phyloP scores from a whole-genome alignment of 306 rosid species.

The Quillaja saponaria region DNA sequence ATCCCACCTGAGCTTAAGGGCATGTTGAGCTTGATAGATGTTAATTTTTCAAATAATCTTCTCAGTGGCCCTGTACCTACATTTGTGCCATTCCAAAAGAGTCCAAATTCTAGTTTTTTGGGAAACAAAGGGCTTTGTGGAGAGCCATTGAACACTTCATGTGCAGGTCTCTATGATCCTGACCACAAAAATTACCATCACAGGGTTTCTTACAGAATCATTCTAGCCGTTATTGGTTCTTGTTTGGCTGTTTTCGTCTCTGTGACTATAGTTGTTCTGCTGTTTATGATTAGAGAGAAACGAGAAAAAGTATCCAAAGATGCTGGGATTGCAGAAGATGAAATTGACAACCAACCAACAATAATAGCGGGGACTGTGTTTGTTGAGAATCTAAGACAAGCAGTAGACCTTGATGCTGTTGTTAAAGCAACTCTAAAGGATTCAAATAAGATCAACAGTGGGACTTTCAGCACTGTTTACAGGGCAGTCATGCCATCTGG shows the following conservation, averaged over 20 bases:
- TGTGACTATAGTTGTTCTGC: constrained; percentile 79
- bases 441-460: constrained; percentile 77
- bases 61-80: constrained; percentile 75
- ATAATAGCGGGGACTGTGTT: constrained; percentile 83
- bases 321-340: constrained; percentile 63
- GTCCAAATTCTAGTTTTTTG: constrained; percentile 74
- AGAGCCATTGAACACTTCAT: constrained; percentile 69
- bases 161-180: constrained; percentile 51
- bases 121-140: constrained; percentile 94
- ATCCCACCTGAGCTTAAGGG: constrained; percentile 86
- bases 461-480: constrained; percentile 93
- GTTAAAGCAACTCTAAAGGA: constrained; percentile 90
- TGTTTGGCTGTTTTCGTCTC: constrained; percentile 85
- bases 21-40: constrained; percentile 97
- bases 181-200: constrained; percentile 61
- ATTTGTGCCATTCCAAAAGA: constrained; percentile 89
- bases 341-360: constrained; percentile 45
- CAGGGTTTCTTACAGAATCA: constrained; percentile 85
- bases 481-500: constrained; percentile 98
- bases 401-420: constrained; percentile 82
- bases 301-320: constrained; percentile 82
- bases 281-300: constrained; percentile 86
- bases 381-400: constrained; percentile 83
- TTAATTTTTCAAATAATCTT: constrained; percentile 87
- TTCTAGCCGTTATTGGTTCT: constrained; percentile 85